A percentile compares a stretch with the other conserved stretches of the same genome.
Evolutionary conservation across 2,329 filamentous ascomycete species (phyloP).

Genomic region (Calonectria hongkongensis): DNA sequence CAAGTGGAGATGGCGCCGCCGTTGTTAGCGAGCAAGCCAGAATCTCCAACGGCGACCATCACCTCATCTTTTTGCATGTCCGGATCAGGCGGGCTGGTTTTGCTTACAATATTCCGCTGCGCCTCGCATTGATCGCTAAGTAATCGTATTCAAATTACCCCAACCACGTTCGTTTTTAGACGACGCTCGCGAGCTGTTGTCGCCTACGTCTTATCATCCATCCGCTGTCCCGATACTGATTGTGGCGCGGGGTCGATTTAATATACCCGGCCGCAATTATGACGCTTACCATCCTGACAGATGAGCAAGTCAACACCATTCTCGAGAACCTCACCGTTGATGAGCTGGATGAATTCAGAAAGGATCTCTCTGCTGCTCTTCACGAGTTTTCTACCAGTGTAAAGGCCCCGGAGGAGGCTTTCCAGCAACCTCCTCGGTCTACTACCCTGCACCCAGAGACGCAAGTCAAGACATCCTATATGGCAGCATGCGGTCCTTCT

Average conservation of each 20-base stretch:
- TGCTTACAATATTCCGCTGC: conserved; percentile 33
- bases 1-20: conserved; percentile 49
- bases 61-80: conserved; percentile 48
- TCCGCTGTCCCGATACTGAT: conserved; percentile 38
- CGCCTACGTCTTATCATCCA: conserved; percentile 10
- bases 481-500: conserved; percentile 80
- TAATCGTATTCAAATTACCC: conserved; percentile 28
- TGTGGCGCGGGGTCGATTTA: conserved; percentile 8
- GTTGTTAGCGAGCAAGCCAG: conserved; percentile 36
- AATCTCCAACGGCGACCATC: conserved; percentile 42
- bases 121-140: conserved; percentile 22
- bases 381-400: conserved; percentile 78
- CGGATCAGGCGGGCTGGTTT: conserved; percentile 18
- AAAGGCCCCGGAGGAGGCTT: conserved; percentile 64
- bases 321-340: conserved; percentile 71
- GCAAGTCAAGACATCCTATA: conserved; percentile 80
- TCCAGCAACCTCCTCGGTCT: conserved; percentile 74
- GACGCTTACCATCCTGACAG: conserved; percentile 75
- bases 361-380: conserved; percentile 70
- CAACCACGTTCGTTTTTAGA: neutral
- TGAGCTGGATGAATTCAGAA: conserved; percentile 72
- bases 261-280: conserved; percentile 59
- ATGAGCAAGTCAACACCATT: conserved; percentile 72
- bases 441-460: conserved; percentile 68
- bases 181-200: neutral